These are phyloP conservation scores for Lepidium sativum DNA, from an alignment of 345 rosid genomes.

Conservation along the genomic window DNA sequence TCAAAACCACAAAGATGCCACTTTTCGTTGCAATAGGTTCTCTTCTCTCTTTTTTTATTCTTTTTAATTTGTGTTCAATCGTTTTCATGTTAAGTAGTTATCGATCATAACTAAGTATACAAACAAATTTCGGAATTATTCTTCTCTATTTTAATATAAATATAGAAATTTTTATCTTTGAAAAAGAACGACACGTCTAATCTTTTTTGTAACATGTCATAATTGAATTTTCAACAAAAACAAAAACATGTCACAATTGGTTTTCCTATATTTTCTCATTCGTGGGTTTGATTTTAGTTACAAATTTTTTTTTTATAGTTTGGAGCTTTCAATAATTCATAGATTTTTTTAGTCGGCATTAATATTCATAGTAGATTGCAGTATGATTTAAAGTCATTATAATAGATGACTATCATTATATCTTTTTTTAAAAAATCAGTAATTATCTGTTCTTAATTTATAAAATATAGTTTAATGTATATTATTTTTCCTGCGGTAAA, in stretches of 20 bases:
- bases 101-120: slow-evolving; percentile 3
- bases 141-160: not conserved
- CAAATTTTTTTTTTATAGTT: too few species aligned
- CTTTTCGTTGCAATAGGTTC: slow-evolving; percentile 73
- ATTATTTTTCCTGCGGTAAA: too few species aligned
- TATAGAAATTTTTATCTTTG: too few species aligned
- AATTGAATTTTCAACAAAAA: not conserved
- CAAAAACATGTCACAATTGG: not conserved
- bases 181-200: not conserved
- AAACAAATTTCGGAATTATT: not conserved
- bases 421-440: not conserved
- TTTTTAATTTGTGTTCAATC: not conserved
- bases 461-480: not conserved
- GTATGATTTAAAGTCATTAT: not conserved
- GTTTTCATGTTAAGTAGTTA: slow-evolving; percentile 4
- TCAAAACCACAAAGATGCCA: slow-evolving; percentile 42
- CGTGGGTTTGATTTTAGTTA: not conserved
- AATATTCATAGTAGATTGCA: too few species aligned
- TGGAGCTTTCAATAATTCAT: not conserved
- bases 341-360: too few species aligned
- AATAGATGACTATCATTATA: not conserved
- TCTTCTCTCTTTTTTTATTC: not conserved
- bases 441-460: not conserved
- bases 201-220: not conserved
- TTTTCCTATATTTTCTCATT: not conserved